Evolutionary conservation across 2,329 filamentous ascomycete species (phyloP).

Genomic region (Domatiomyces globalis): DNA sequence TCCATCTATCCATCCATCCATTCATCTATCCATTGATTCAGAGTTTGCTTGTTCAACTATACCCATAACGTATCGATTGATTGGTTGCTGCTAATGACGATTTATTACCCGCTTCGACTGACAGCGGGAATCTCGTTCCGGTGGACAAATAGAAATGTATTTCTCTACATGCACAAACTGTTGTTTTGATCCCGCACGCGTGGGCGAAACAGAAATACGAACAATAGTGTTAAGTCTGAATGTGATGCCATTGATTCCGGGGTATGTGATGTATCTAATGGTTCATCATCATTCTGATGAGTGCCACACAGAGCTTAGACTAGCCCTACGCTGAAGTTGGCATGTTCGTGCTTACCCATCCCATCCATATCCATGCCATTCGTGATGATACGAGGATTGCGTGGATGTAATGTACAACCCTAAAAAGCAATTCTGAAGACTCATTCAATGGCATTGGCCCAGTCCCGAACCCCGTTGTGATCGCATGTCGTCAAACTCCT

Average conservation of each 20-base stretch:
- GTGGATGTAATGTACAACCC: slow-evolving; percentile 50
- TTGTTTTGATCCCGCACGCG: too few relatives aligned
- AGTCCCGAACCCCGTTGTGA: slow-evolving; percentile 59
- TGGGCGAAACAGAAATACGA: too few relatives aligned
- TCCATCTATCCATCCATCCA: neutral
- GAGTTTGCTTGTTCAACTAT: too few relatives aligned
- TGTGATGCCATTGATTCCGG: slow-evolving; percentile 11
- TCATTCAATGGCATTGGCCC: slow-evolving; percentile 41
- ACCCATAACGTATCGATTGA: too few relatives aligned
- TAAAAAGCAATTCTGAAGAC: slow-evolving; percentile 33
- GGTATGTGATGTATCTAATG: slow-evolving; percentile 15
- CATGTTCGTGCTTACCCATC: slow-evolving; percentile 20
- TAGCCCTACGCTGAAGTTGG: slow-evolving; percentile 17
- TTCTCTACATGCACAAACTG: too few relatives aligned
- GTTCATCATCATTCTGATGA: slow-evolving; percentile 11
- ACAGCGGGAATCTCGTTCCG: too few relatives aligned
- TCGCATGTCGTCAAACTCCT: slow-evolving; percentile 47
- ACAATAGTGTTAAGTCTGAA: neutral
- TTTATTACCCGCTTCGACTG: too few relatives aligned
- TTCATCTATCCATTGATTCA: too few relatives aligned
- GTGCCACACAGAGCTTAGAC: slow-evolving; percentile 12
- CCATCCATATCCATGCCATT: slow-evolving; percentile 17
- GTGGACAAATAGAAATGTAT: too few relatives aligned
- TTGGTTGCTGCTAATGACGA: too few relatives aligned
- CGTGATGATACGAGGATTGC: slow-evolving; percentile 26